A percentile compares a stretch with the other conserved stretches of the same genome.
Conservation (phyloP, 139 green algal species). For the Chlorella sp. region DNA sequence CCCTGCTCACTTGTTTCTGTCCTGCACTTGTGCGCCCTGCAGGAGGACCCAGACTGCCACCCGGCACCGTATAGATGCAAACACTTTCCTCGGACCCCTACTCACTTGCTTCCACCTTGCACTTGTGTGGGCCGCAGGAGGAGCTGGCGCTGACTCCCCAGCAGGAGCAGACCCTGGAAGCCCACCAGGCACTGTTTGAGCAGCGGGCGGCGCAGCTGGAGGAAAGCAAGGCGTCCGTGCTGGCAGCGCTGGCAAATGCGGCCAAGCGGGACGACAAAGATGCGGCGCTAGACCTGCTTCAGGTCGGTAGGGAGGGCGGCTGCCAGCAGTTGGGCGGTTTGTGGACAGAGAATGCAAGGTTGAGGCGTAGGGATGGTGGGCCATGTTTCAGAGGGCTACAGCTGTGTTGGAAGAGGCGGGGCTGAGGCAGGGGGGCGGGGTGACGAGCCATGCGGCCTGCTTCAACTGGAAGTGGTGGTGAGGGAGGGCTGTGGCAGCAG, state of each 20-base stretch:
- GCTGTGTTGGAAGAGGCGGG: not conserved
- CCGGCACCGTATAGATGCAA: not conserved
- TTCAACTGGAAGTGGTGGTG: too few relatives aligned
- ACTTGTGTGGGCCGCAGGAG: not conserved
- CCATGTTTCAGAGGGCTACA: too few relatives aligned
- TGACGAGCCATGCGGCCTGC: not conserved
- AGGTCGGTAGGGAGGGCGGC: not conserved
- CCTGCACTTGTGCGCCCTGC: not conserved
- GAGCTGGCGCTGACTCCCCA: slow-evolving; percentile 6
- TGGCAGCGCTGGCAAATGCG: not conserved
- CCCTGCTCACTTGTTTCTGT: not conserved
- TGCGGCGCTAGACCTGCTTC: not conserved
- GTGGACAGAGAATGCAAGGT: too few relatives aligned
- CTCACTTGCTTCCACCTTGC: not conserved
- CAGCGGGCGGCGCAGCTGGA: slow-evolving; percentile 4
- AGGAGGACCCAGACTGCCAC: slow-evolving; percentile 13
- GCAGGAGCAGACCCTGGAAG: slow-evolving; percentile 21
- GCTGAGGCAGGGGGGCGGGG: not conserved
- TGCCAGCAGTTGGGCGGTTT: not conserved
- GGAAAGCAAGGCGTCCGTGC: slow-evolving; percentile 5
- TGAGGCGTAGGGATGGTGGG: too few relatives aligned
- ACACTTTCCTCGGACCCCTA: not conserved
- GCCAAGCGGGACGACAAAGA: not conserved
- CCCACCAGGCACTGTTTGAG: slow-evolving; percentile 18
- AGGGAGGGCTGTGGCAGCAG: not conserved